Evolutionary conservation across 2,329 filamentous ascomycete genomes (phyloP), one percentile per base, ranked within the genome.

Genomic region (Exophiala mesophila): DNA sequence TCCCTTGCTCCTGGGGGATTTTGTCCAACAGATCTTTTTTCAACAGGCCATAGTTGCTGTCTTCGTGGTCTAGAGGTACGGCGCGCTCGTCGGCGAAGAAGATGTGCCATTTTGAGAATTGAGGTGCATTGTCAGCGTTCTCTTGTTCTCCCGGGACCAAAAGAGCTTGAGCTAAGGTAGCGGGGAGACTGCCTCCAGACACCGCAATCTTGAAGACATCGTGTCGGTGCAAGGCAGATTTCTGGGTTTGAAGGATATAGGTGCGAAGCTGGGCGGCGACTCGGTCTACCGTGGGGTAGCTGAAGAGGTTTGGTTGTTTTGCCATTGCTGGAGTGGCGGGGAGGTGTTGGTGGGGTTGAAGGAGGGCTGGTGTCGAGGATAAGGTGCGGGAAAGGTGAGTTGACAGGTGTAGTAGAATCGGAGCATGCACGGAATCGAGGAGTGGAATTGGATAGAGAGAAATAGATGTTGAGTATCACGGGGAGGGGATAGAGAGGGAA

Each of bases 61-160:
- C 90, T 54, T 80, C 76, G 68, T 97, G 84, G 65, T 92, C 82
- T 55, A 96, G 82, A 16, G 92, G 85, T 39, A 97, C 92, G 56
- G 87, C 87, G 60, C 92, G 86, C 74, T 98, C 92, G 63, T 98
- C 92, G 61, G 90, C 90, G 67, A 96, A 97, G 76, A 97, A 98
- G 61, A 98, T 87, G 60, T 97, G 86, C 92, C 92, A 98, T 65
- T 86, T 88, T 62, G 76, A 72, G 67, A 94, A 95, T 57, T 84
- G 73, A 59, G 69, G 56, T 5, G 30, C 33, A 9, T 30, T 18
- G 9, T 36, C 23, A n/a, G 41, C 30, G 39, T 51, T 45, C 32
- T 51, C 48, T n/a, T 47, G 31, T 15, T 78, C 61, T 28, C 39
- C 39, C 3, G 45, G 15, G 12, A 30, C 37, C 18, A 97, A 78